Percentiles rank a stretch among this genome's conserved stretches.
phyloP scores from a whole-genome alignment of 2,329 filamentous ascomycete genomes.

The Ophiobolus disseminans region DNA sequence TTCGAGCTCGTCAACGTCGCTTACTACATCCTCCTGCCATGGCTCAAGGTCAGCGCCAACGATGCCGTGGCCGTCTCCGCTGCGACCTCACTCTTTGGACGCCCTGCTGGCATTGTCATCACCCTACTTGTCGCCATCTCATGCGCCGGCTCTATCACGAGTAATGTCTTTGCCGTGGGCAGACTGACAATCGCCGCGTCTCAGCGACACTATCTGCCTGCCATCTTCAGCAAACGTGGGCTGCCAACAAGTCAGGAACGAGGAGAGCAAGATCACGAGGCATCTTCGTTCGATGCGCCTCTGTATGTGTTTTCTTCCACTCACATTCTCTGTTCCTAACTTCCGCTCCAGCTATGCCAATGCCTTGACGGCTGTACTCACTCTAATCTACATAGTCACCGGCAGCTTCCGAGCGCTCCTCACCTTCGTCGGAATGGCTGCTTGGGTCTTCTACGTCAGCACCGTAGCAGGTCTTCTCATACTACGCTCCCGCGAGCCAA shows the following conservation, averaged over 20 bases:
- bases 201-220: constrained; percentile 45
- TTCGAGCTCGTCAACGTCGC: constrained; percentile 67
- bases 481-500: constrained; percentile 64
- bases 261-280: constrained; percentile 4
- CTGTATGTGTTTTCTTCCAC: constrained; percentile 26
- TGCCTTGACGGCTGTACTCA: constrained; percentile 38
- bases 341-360: constrained; percentile 35
- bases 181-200: constrained; percentile 67
- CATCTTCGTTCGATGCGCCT: constrained; percentile 39
- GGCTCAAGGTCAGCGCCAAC: constrained; percentile 64
- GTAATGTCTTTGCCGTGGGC: constrained; percentile 68
- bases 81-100: constrained; percentile 59
- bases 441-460: constrained; percentile 69
- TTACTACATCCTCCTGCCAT: constrained; percentile 69
- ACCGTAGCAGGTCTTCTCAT: constrained; percentile 66
- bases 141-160: constrained; percentile 67
- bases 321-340: constrained; percentile 14
- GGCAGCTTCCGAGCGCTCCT: constrained; percentile 68
- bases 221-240: constrained; percentile 40
- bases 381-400: constrained; percentile 65
- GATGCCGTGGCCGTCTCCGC: constrained; percentile 68
- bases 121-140: constrained; percentile 66
- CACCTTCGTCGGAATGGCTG: constrained; percentile 55
- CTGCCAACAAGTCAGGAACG: constrained; percentile 20
- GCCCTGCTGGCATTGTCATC: constrained; percentile 60